Base-by-base conservation (phyloP, 2,329 filamentous ascomycete species). In the Fusarium armeniacum region DNA sequence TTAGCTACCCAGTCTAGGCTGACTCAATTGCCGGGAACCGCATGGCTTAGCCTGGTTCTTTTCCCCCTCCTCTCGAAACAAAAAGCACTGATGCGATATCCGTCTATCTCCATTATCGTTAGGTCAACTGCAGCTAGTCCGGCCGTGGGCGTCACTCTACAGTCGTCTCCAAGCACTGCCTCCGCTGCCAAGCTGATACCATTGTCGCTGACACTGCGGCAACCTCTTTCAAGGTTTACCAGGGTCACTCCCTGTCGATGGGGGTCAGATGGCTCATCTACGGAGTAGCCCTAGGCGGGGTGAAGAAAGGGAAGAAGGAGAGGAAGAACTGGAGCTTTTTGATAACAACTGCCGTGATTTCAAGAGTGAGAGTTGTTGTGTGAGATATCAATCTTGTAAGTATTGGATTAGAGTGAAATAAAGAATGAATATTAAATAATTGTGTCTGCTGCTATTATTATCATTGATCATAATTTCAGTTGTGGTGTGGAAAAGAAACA, bases 61-160 rank as follows among this genome's bases (percentile, higher is more conserved):
- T 45, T 40, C 24, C 73, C 73, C 73, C 73, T 75, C 73, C 69
- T 73, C 65, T 73, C 67, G 71, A 75, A 75, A 75, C 73, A 71
- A 67, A 52, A 52, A 67, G 32, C 66, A 56, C 43, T 49, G 52
- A 47, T 61, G 51, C 58, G 56, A 57, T 52, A 68, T 65, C 60
- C 46, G 49, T 62, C 58, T 54, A 57, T 52, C 65, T 65, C 60
- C 46, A 56, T 62, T 44, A 47, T 60, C 45, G 44, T 43, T 56
- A 63, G 58, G 50, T 69, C 28, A 24, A 13, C 35, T 22, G 24
- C 20, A 41, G 28, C 38, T 56, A 35, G 44, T 47, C 52, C 33
- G 24, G n/a, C 32, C 20, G 38, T 43, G 41, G 44, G 24, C 56
- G 43, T 65, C 60, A 22, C 46, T 49, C 41, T 44, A 52, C 18